Conservation (phyloP, 805 yeast species). For the Candida nanaspora region DNA sequence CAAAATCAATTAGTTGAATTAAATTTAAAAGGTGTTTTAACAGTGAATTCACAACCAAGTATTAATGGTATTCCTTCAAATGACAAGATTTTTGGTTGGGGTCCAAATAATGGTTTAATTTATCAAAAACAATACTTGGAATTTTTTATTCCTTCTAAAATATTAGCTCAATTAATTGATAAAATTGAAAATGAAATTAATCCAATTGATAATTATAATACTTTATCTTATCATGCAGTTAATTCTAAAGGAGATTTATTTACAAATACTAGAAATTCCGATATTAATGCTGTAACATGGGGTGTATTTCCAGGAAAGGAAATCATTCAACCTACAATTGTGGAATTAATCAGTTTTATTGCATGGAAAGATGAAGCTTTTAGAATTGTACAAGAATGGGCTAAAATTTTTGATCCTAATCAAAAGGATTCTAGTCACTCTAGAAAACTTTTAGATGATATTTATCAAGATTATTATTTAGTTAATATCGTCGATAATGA, state of each 20-base stretch:
- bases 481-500: slow-evolving; percentile 91
- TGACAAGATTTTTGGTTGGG: slow-evolving; percentile 84
- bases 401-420: slow-evolving; percentile 34
- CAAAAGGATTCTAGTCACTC: slow-evolving; percentile 14
- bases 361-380: slow-evolving; percentile 98
- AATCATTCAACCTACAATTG: slow-evolving; percentile 92
- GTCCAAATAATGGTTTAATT: slow-evolving; percentile 87
- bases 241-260: slow-evolving; percentile 46
- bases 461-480: slow-evolving; percentile 58
- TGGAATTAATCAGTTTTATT: slow-evolving; percentile 81
- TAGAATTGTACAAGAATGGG: slow-evolving; percentile 80
- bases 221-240: slow-evolving; percentile 75
- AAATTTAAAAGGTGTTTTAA: slow-evolving; percentile 62
- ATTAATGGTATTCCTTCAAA: slow-evolving; percentile 71
- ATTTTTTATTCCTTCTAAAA: slow-evolving; percentile 60
- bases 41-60: slow-evolving; percentile 93
- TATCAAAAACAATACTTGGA: slow-evolving; percentile 93
- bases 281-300: slow-evolving; percentile 96
- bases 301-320: slow-evolving; percentile 96
- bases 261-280: slow-evolving; percentile 67
- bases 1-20: slow-evolving; percentile 51
- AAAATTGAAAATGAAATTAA: slow-evolving; percentile 29
- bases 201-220: slow-evolving; percentile 34
- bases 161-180: slow-evolving; percentile 35
- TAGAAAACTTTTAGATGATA: slow-evolving; percentile 33